A percentile compares a stretch with the other conserved stretches of the same genome.
Conservation (phyloP, 805 yeast species). For the Candida hispaniensis region DNA sequence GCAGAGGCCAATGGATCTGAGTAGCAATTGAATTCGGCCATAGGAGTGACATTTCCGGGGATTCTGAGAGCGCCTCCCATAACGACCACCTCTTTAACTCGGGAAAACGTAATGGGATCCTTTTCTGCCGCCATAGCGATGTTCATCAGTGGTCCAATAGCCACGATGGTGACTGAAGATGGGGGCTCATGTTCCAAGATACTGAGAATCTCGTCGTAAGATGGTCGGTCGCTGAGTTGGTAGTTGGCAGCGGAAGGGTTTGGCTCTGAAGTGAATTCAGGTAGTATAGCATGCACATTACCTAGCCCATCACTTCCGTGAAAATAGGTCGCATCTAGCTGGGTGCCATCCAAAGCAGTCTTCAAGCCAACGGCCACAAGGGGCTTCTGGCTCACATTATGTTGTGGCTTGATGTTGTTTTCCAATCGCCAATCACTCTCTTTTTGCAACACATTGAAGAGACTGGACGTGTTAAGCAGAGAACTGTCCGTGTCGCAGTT, state of each 20-base stretch:
- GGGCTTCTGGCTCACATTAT: slow-evolving; percentile 27
- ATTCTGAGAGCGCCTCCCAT: slow-evolving; percentile 33
- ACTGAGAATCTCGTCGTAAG: slow-evolving; percentile 31
- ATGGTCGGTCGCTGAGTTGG: slow-evolving; percentile 23
- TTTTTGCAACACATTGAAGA: slow-evolving; percentile 28
- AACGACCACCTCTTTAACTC: slow-evolving; percentile 29
- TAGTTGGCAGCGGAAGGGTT: slow-evolving; percentile 22
- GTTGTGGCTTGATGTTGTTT: slow-evolving; percentile 19
- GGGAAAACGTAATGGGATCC: slow-evolving; percentile 31
- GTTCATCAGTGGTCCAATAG: slow-evolving; percentile 35
- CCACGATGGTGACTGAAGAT: slow-evolving; percentile 30
- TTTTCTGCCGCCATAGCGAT: slow-evolving; percentile 32
- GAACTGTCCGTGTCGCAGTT: slow-evolving; percentile 30
- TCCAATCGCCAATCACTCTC: slow-evolving; percentile 26
- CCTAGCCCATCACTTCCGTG: slow-evolving; percentile 36
- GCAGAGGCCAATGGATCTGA: slow-evolving; percentile 36
- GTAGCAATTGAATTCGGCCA: slow-evolving; percentile 34
- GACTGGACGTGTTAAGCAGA: slow-evolving; percentile 29
- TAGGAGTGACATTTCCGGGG: slow-evolving; percentile 34
- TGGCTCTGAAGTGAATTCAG: slow-evolving; percentile 28
- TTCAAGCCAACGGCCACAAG: slow-evolving; percentile 29
- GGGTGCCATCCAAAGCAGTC: slow-evolving; percentile 25
- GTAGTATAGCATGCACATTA: slow-evolving; percentile 29
- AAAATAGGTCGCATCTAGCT: slow-evolving; percentile 31
- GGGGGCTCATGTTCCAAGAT: slow-evolving; percentile 29